Evolutionary conservation across 2,329 filamentous ascomycete species (phyloP), one percentile per base, ranked within the genome.

Genomic region (Pyricularia sp.): DNA sequence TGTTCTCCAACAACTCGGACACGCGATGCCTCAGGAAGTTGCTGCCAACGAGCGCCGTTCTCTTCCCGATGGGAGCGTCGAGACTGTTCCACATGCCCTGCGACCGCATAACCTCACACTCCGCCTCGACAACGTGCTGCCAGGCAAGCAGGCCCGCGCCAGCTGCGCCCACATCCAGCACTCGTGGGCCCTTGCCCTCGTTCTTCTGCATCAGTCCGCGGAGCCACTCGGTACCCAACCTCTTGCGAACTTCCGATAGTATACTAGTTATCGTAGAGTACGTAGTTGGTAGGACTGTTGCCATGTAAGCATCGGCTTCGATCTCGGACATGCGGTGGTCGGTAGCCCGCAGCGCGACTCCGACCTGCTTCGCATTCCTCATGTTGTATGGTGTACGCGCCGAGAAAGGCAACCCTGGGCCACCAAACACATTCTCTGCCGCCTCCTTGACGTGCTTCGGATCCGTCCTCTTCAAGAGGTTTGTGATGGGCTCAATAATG

Each of bases 1-100:
- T 97, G 73, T 97, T 88, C 49, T 96, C 83, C 13, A 99, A 78
- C 68, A 97, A 84, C 22, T 79, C 81, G 68, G 91, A 91, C 28
- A 91, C 81, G 35, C 92, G 88, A 65, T 89, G 81, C 22, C 92
- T 86, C 31, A 99, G 79, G 2, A 85, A 78, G 67, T 91, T 85
- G 0, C 91, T 89, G 0, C 87, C 91, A 2, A 90, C 86, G 3
- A 97, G 78, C 1, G 96, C 92, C 0, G 91, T 93, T 64, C 89
- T 88, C 73, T 88, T 91, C 1, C 91, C 90, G 5, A 31, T 12
- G 3, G 83, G 79, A 0, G 86, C 84, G 1, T 79, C 73, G 0
- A 75, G 19, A 10, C 19, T 19, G 24, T 59, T 59, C 55, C 55
- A 59, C 4, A 72, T 1, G 0, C 78, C 78, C 35, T 79, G 77